Conservation (phyloP, 768 basidiomycete genomes). For the Hygrocybe punicea region DNA sequence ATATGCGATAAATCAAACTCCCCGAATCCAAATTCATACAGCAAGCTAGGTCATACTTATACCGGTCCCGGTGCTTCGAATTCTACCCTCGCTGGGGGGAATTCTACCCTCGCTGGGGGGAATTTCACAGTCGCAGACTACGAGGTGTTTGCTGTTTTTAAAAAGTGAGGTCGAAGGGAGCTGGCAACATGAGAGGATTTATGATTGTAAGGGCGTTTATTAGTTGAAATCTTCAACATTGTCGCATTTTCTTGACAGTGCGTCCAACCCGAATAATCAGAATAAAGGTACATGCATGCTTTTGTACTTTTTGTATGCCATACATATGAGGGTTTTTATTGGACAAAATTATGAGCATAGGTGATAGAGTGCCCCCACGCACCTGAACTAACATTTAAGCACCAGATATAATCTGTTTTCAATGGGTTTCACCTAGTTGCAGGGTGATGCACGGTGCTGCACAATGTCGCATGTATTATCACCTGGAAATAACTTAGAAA, state of each 20-base stretch:
- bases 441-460: too few species aligned
- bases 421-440: too few species aligned
- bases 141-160: background rate
- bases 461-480: too few species aligned
- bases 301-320: background rate
- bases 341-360: too few species aligned
- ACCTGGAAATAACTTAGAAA: too few species aligned
- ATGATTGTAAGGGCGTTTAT: background rate
- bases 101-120: constrained; percentile 2
- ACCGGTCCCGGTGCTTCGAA: constrained; percentile 2
- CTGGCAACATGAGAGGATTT: constrained; percentile 2
- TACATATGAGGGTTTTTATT: background rate
- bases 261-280: too few species aligned
- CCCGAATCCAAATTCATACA: background rate
- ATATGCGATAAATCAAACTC: background rate
- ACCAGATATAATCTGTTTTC: too few species aligned
- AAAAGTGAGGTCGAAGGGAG: constrained; percentile 1
- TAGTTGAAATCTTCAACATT: background rate
- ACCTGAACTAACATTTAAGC: too few species aligned
- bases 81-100: constrained; percentile 3
- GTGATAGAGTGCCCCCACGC: too few species aligned
- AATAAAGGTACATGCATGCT: constrained; percentile 1
- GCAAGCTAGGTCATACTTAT: constrained; percentile 2
- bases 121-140: background rate
- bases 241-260: constrained; percentile 1